Base-by-base conservation (phyloP, 192 early-diverging fungal species). In the Diversispora eburnea region DNA sequence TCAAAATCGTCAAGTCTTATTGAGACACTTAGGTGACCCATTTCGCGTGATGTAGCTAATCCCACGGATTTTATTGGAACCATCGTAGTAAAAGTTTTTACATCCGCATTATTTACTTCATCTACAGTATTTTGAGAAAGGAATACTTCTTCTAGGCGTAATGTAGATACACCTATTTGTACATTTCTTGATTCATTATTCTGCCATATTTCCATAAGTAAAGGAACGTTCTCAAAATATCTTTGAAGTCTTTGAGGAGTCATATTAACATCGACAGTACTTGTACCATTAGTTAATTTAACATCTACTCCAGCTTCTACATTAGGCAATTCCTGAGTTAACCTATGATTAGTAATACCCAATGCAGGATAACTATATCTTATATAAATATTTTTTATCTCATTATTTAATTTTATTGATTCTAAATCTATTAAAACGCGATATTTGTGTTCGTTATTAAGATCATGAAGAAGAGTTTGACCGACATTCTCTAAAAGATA, bases 171-270 rank as follows among this genome's bases (percentile, higher is more conserved):
- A 33, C 72, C 72, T 5, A 73, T 64, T 73, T 64, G 45, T 54
- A 52, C 22, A 55, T 73, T 25, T 39, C 64, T 73, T 55, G 19
- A 42, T 19, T 64, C 72, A 12, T 33, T 15, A 39, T 17, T 17
- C 20, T 73, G 72, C 48, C 72, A 64, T 73, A 73, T 48, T 55
- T 73, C 72, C 61, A 73, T 64, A 20, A 73, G 51, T 33, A 73
- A 73, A 45, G 72, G 72, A 22, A 64, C 72, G 3, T 47, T 51
- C 22, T 73, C 72, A 73, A 73, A 73, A 12, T 73, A 73, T 64
- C 61, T 59, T 54, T 48, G 8, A 22, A 73, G 54, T 54, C 72
- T 33, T 41, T 63, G 72, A 33, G 20, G 72, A 42, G 72, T 63
- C 59, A 73, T 73, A 17, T 4, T 73, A 43, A 73, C 72, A 20